Base-by-base conservation (phyloP, 495 filamentous ascomycete species). In the Neurospora sp. region DNA sequence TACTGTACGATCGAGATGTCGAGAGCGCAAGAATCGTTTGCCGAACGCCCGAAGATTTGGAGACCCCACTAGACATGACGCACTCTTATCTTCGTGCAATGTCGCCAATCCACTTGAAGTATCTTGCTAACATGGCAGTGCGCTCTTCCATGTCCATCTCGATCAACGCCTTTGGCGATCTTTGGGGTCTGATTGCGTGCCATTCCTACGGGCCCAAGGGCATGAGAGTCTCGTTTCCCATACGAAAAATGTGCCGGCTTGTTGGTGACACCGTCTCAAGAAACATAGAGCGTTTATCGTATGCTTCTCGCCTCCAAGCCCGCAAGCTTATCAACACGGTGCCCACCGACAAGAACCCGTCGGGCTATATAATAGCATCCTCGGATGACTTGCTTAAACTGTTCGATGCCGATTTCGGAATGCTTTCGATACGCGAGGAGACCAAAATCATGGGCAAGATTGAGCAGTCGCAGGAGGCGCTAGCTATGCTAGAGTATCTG, bases 141-240 rank as follows among this genome's bases (percentile, higher is more conserved):
- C 88, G 94, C 31, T 91, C 93, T 1, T 96, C 93, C 72, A 97
- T 97, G 94, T 97, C 94, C 7, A 95, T 98, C 75, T 97, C 94
- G 8, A 92, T 97, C 76, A 95, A 92, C 72, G 91, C 91, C 0
- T 94, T 96, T 77, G 84, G 87, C 73, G 91, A 97, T 71, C 83
- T 97, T 0, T 98, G 94, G 94, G 95, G 94, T 0, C 83, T 98
- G 41, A 93, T 98, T 22, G 88, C 93, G 2, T 98, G 93, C 72
- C 94, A 98, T 78, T 88, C 90, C 2, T 96, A 97, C 77, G 93
- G 90, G 7, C 74, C 84, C 0, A 84, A 86, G 20, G 93, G 93
- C 2, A 97, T 96, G 93, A 86, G 95, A 41, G 94, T 98, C 3
- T 91, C 92, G 0, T 97, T 97, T 76, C 94, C 94, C 0, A 92